Percentiles rank a stretch among this genome's conserved stretches.
Evolutionary conservation across 192 early-diverging fungal species (phyloP).

Genomic region (Diversispora eburnea): DNA sequence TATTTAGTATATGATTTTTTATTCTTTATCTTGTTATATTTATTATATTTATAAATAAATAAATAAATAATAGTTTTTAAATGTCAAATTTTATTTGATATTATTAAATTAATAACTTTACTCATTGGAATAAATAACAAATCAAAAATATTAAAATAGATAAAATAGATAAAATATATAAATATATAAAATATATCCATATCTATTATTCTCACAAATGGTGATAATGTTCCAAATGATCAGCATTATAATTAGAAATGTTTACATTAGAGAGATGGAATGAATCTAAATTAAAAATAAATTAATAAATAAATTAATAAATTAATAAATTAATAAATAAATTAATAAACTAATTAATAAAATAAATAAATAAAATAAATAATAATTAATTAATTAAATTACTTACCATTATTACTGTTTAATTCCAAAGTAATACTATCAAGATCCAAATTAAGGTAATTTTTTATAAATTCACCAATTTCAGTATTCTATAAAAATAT

Average conservation of each 20-base stretch:
- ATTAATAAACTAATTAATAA: too few relatives aligned
- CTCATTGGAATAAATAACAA: too few relatives aligned
- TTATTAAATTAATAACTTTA: too few relatives aligned
- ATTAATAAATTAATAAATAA: not conserved
- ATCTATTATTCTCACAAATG: not conserved
- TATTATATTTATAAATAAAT: too few relatives aligned
- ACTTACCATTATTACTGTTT: slow-evolving; percentile 10
- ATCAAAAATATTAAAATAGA: too few relatives aligned
- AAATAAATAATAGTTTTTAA: too few relatives aligned
- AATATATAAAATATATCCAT: too few relatives aligned
- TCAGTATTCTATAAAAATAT: slow-evolving; percentile 47
- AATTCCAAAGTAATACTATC: slow-evolving; percentile 44
- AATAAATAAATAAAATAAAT: not conserved
- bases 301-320: not conserved
- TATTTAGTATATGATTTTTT: slow-evolving; percentile 46
- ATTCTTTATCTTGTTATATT: too few relatives aligned
- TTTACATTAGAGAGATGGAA: not conserved
- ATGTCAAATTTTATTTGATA: too few relatives aligned
- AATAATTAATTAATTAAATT: not conserved
- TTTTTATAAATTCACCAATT: slow-evolving; percentile 53
- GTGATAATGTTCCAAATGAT: slow-evolving; percentile 11
- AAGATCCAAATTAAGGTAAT: slow-evolving; percentile 54
- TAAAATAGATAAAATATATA: too few relatives aligned
- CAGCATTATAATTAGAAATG: slow-evolving; percentile 3
- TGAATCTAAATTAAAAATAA: not conserved